These are phyloP conservation scores for Coniferiporia weirii DNA, from an alignment of 1,284 basidiomycete genomes.

Conservation along the genomic window DNA sequence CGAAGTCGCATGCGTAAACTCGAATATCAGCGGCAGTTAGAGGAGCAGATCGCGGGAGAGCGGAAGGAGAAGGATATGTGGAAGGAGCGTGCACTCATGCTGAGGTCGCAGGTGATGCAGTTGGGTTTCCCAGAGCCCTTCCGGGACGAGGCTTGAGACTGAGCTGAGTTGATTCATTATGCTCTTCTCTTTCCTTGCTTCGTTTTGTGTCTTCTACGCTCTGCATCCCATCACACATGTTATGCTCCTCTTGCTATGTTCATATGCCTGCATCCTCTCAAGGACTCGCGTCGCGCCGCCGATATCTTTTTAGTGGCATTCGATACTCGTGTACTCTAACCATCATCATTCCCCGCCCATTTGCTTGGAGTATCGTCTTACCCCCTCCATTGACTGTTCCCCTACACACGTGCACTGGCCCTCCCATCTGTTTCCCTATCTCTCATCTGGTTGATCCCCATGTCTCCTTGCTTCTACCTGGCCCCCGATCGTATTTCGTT, in stretches of 20 bases:
- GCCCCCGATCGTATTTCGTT: no score
- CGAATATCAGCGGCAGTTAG: slow-evolving; percentile 61
- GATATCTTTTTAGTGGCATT: slow-evolving; percentile 30
- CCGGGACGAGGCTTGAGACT: slow-evolving; percentile 23
- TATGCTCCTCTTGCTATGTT: background rate
- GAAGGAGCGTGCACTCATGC: slow-evolving; percentile 47
- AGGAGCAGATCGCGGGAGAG: slow-evolving; percentile 44
- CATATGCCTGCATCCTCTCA: slow-evolving; percentile 13
- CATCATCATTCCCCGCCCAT: slow-evolving; percentile 32
- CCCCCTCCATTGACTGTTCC: slow-evolving; percentile 24
- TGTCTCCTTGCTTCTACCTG: no score
- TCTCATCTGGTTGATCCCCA: no score
- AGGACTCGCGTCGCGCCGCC: background rate
- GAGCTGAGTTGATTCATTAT: slow-evolving; percentile 14
- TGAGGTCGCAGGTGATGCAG: slow-evolving; percentile 41
- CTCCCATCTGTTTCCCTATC: no score
- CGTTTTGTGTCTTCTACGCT: no score
- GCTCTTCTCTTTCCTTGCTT: slow-evolving; percentile 15
- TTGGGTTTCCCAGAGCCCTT: slow-evolving; percentile 43
- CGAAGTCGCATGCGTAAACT: slow-evolving; percentile 73
- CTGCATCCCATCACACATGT: background rate
- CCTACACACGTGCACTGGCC: no score
- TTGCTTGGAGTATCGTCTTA: slow-evolving; percentile 49
- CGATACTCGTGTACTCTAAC: slow-evolving; percentile 37
- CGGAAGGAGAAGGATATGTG: slow-evolving; percentile 50